A percentile compares a stretch with the other conserved stretches of the same genome.
Evolutionary conservation across 1,284 basidiomycete species (phyloP).

Genomic region (Entoloma clypeatum): DNA sequence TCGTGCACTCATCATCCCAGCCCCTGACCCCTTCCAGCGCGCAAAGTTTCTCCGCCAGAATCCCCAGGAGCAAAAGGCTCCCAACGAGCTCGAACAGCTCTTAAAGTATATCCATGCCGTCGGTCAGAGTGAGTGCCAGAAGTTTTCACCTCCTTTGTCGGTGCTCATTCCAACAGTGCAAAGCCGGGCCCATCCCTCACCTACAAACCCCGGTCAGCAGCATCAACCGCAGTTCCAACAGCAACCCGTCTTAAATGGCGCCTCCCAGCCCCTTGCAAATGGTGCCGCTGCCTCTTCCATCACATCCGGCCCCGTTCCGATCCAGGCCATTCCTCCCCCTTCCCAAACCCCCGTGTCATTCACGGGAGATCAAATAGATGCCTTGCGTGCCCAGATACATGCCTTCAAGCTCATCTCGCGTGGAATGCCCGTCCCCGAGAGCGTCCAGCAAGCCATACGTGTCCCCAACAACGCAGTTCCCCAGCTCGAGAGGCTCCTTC

Average conservation of each 20-base stretch:
- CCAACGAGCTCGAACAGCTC: slow-evolving; percentile 42
- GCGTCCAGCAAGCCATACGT: slow-evolving; percentile 76
- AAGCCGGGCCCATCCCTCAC: slow-evolving; percentile 28
- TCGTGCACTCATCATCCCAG: slow-evolving; percentile 11
- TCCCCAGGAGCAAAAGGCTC: slow-evolving; percentile 42
- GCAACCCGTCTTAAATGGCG: slow-evolving; percentile 40
- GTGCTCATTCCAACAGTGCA: slow-evolving; percentile 12
- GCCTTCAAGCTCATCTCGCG: slow-evolving; percentile 85
- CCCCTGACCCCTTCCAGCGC: slow-evolving; percentile 30
- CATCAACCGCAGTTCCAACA: slow-evolving; percentile 26
- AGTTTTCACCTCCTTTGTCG: slow-evolving; percentile 8
- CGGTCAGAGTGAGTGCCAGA: slow-evolving; percentile 32
- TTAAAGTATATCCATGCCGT: slow-evolving; percentile 41
- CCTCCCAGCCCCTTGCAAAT: slow-evolving; percentile 35
- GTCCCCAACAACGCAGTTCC: slow-evolving; percentile 54
- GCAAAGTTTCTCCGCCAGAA: slow-evolving; percentile 45
- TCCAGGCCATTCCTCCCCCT: slow-evolving; percentile 31
- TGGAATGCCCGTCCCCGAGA: slow-evolving; percentile 77
- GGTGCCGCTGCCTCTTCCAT: slow-evolving; percentile 32
- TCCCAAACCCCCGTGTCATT: slow-evolving; percentile 73
- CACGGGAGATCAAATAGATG: slow-evolving; percentile 78
- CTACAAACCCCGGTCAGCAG: slow-evolving; percentile 20
- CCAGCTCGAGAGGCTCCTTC: slow-evolving; percentile 63
- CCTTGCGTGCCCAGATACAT: slow-evolving; percentile 85
- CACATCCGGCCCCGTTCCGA: slow-evolving; percentile 34